These are phyloP conservation scores for Hypoxylon sp. DNA, from an alignment of 2,329 filamentous ascomycete species.

Conservation along the genomic window DNA sequence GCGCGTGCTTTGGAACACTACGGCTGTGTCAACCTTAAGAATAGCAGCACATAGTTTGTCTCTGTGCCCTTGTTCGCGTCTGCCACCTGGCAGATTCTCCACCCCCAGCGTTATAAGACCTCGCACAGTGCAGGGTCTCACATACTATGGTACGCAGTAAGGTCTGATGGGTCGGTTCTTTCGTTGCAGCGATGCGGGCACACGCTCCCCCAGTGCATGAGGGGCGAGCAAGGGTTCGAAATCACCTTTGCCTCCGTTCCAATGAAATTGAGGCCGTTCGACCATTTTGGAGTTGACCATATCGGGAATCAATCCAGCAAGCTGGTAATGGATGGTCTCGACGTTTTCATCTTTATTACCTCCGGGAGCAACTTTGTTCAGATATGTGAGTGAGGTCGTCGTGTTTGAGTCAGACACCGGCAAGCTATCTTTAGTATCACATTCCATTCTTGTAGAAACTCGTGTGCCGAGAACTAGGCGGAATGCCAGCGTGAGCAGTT, in stretches of 20 bases:
- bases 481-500: conserved; percentile 12
- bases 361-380: conserved; percentile 4
- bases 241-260: conserved; percentile 44
- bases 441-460: conserved; percentile 14
- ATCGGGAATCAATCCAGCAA: conserved; percentile 47
- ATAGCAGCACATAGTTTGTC: conserved; percentile 16
- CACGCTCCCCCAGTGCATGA: conserved; percentile 34
- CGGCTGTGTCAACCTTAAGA: conserved; percentile 22
- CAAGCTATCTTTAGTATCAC: conserved; percentile 37
- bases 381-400: conserved; percentile 16
- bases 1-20: conserved; percentile 15
- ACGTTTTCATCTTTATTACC: conserved; percentile 39
- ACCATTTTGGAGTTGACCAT: conserved; percentile 52
- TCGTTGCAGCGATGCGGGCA: conserved; percentile 42
- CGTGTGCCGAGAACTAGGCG: conserved; percentile 19
- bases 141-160: conserved; percentile 7
- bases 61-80: conserved; percentile 16
- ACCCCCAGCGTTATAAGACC: conserved; percentile 20
- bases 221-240: conserved; percentile 44
- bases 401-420: conserved; percentile 22
- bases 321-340: conserved; percentile 38
- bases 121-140: conserved; percentile 34
- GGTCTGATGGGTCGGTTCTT: conserved; percentile 35
- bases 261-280: conserved; percentile 47
- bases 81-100: conserved; percentile 39